phyloP scores from a whole-genome alignment of 352 stramenopile species.

The Globisporangium megalacanthum region DNA sequence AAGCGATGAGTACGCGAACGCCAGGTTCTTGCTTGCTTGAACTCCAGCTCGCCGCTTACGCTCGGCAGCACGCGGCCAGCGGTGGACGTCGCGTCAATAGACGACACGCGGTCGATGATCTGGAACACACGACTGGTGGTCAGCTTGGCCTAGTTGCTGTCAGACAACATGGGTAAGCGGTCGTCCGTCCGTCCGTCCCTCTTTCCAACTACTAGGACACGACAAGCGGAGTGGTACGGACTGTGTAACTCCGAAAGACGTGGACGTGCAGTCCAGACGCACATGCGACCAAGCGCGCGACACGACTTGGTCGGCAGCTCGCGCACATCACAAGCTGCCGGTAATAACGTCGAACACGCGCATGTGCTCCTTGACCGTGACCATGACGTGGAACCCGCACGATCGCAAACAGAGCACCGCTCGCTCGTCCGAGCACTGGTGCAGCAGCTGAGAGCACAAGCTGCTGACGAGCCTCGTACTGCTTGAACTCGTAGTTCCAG shows the following conservation, averaged over 20 bases:
- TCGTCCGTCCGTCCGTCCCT: too few relatives aligned
- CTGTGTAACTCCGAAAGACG: conserved; percentile 60
- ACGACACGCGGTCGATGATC: conserved; percentile 40
- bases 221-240: conserved; percentile 9
- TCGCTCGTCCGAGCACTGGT: conserved; percentile 60
- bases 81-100: conserved; percentile 4
- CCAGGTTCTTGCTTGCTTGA: conserved; percentile 84
- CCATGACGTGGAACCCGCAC: conserved; percentile 59
- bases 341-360: conserved; percentile 69
- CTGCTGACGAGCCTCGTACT: conserved; percentile 24
- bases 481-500: conserved; percentile 79
- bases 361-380: conserved; percentile 75
- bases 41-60: conserved; percentile 54
- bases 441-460: conserved; percentile 26
- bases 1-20: conserved; percentile 43
- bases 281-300: conserved; percentile 56
- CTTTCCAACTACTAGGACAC: too few relatives aligned
- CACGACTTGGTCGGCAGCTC: conserved; percentile 69
- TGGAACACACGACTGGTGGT: conserved; percentile 28
- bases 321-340: conserved; percentile 50
- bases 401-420: conserved; percentile 55
- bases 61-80: background rate
- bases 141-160: conserved; percentile 18
- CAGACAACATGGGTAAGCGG: too few relatives aligned
- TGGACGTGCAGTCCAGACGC: conserved; percentile 57